Evolutionary conservation across 2,329 filamentous ascomycete species (phyloP), one percentile per base, ranked within the genome.

Genomic region (Orbilia javanica): DNA sequence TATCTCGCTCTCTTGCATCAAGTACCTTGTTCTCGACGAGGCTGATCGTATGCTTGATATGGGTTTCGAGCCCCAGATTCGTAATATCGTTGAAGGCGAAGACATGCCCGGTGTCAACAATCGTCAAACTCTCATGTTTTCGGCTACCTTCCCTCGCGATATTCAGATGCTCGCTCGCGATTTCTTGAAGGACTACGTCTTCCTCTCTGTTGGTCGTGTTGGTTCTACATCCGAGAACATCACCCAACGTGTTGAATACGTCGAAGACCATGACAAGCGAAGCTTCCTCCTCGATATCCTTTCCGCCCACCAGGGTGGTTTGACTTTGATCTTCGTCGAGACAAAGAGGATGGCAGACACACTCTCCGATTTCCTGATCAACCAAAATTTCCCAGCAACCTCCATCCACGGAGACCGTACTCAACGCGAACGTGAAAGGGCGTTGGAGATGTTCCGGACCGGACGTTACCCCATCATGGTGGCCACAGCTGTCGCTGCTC

Each of bases 1-100:
- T 84, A 98, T 99, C 85, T 98, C 96, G 52, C 91, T 99, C 70
- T 90, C 91, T 86, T 97, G 97, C 89, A 99, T 99, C 89, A 98
- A 97, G 88, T 99, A 99, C 85, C 90, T 99, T 79, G 93, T 99
- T 82, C 93, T 99, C 69, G 96, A 99, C 83, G 96, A 99, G 90
- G 96, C 96, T 85, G 96, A 99, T 88, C 96, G 96, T 85, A 99
- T 99, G 96, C 89, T 99, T 89, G 96, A 99, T 89, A 99, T 99
- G 96, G 96, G 96, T 96, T 99, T 99, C 89, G 96, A 99, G 88
- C 96, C 96, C 83, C 96, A 99, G 87, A 99, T 99, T 84, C 94
- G 96, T 83, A 93, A 95, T 83, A 98, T 99, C 83, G 96, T 99
- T 53, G 95, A 98, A 86, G 94, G 94, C 79, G 96, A 98, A 87